Evolutionary conservation across 1,284 basidiomycete species (phyloP), one percentile per base, ranked within the genome.

Genomic region (Leccinum holopus): DNA sequence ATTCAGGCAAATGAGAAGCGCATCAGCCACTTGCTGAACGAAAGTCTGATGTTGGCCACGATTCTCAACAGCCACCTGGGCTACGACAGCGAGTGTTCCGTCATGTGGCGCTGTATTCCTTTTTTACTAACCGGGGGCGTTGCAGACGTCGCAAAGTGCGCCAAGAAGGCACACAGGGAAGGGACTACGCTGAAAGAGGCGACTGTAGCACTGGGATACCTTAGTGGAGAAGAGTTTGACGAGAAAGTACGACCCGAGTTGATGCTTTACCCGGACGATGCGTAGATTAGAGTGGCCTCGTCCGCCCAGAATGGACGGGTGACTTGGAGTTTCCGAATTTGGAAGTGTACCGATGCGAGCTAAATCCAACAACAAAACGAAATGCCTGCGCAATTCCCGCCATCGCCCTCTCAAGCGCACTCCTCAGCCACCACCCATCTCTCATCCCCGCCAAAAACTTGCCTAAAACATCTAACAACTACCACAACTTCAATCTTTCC

Each of bases 111-210:
- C 7, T 35, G 37, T 14, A 37, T 21, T 32, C 51, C 12, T 60
- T 33, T n/a, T 59, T 65, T 61, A 58, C 58, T 66, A 37, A 72
- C 28, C 28, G 14, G 57, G 18, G 55, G 28, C 14, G 63, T 59
- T 63, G 51, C 72, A 95, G 94, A 97, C 78, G 97, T 98, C 53
- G 97, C 97, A 58, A 96, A 94, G 78, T 95, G 94, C 69, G 97
- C 97, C 49, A 99, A 99, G 86, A 99, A 99, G 79, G 97, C 97
- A 14, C 97, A 99, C 84, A 95, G 92, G 78, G 95, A 99, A 79
- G 97, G 96, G 28, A 93, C 90, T 57, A 99, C 97, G 57, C 77
- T 99, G 75, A 97, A 97, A 82, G 92, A 96, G 79, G 94, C 97
- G 51, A 95, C 95, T 7, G 89, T 98, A 39, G 79, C 88, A 32